Base-by-base conservation (phyloP, 768 basidiomycete genomes). In the Boletus fagicola region DNA sequence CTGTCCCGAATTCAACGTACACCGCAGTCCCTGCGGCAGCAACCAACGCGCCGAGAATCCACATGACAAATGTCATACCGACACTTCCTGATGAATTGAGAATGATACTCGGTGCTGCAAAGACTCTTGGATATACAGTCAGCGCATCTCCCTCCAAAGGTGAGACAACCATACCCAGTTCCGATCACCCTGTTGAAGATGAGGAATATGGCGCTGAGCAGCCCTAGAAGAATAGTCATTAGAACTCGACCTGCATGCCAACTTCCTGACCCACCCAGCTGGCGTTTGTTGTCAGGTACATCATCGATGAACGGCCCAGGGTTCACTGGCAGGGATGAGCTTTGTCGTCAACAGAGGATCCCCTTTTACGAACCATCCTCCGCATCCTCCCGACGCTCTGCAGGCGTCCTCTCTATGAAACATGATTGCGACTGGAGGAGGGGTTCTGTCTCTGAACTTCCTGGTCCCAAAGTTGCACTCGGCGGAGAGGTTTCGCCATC, bases 121-220 rank as follows among this genome's bases (percentile, higher is more conserved):
- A 90, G 47, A 89, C 87, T 13, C 88, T 90, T 10, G 48, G 6
- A 35, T 13, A 57, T 49, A n/a, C 47, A 28, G 18, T 61, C 50
- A 60, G 51, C 22, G n/a, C 35, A 15, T 24, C 42, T 33, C 49
- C 9, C 35, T 39, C 35, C 26, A 2, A 22, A 48, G 22, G 8
- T 5, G 3, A 40, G 24, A 16, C 18, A n/a, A 31, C 44, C 74
- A 31, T 56, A 85, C 88, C 88, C 87, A 20, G 86, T 83, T 20
- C 88, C 87, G 31, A 89, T 85, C n/a, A 88, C 78, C 30, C 84
- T 80, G 65, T 90, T 90, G 75, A 89, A 88, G 38, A 90, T 84
- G 43, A 90, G 80, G 60, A 82, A 85, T 3, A 82, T 70, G 4
- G 85, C 82, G 57, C 83, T 86, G 45, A 79, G 49, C 20, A 68